Base-by-base conservation (phyloP, 768 basidiomycete genomes). In the Coprinellus aureogranulatus region DNA sequence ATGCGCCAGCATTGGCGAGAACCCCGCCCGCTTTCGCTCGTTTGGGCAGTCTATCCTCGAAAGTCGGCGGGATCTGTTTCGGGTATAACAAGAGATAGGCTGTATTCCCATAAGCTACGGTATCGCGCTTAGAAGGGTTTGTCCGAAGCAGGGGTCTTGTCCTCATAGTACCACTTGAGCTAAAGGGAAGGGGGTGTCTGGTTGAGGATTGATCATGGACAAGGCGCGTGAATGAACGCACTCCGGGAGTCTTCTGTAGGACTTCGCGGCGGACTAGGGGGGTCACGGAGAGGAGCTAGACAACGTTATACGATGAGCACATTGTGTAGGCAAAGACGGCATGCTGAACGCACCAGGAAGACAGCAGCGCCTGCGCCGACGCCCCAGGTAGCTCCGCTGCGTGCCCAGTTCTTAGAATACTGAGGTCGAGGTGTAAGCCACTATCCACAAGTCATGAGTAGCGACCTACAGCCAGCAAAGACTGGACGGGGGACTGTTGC, bases 191-290 rank as follows among this genome's bases (percentile, higher is more conserved):
- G 27, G 26, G 57, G 41, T 5, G 8, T 3, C 8, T 48, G 48
- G n/a, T n/a, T 59, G 25, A 55, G 58, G 44, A 52, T 42, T 45
- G 46, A 50, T 48, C 28, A 39, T 31, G 47, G 40, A 37, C 54
- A 34, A 53, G 57, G 62, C 48, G 48, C 16, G 44, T 16, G 11
- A 37, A 12, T 60, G 34, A 27, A 65, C 87, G 69, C 67, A 93
- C 92, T 52, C 90, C 65, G 3, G 92, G 92, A 37, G 89, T 71
- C 64, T 92, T 90, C 60, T 82, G 70, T 41, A 94, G 75, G 59
- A 93, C 67, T 66, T 85, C 88, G 41, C 86, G 84, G 73, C 84
- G 88, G 61, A 94, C 88, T 42, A 92, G 78, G n/a, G 92, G 92
- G 0, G 90, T 92, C 48, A 90, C 89, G 5, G 91, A 92, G 52